phyloP scores from a whole-genome alignment of 306 rosid genomes.

The Morella rubra region DNA sequence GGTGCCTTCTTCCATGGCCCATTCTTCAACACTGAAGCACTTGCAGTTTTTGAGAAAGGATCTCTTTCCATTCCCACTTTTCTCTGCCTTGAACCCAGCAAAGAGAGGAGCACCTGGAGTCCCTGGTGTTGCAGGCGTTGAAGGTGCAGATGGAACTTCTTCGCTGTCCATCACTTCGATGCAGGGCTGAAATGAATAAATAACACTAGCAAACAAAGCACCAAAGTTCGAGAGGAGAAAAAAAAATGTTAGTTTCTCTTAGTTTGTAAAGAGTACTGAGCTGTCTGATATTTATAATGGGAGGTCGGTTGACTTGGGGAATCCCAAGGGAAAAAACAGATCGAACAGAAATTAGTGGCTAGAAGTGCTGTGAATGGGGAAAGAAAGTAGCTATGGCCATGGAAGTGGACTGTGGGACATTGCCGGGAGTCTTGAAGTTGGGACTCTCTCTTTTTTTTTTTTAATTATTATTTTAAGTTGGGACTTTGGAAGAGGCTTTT shows the following conservation, averaged over 20 bases:
- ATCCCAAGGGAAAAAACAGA: constrained; percentile 26
- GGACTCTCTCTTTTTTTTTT: too few species aligned
- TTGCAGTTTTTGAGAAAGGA: constrained; percentile 58
- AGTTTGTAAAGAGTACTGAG: constrained; percentile 26
- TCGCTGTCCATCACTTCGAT: constrained; percentile 45
- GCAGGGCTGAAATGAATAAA: constrained; percentile 4
- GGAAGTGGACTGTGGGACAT: constrained; percentile 46
- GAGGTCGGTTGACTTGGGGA: constrained; percentile 41
- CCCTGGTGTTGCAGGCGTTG: constrained; percentile 78
- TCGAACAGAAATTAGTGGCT: constrained; percentile 31
- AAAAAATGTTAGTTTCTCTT: constrained; percentile 19
- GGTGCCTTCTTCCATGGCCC: constrained; percentile 71
- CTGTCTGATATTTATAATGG: constrained; percentile 23
- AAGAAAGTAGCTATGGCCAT: constrained; percentile 12
- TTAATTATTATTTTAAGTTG: too few species aligned
- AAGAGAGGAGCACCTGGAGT: constrained; percentile 81
- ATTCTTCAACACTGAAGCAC: constrained; percentile 57
- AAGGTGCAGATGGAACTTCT: constrained; percentile 55
- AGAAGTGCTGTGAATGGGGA: constrained; percentile 15
- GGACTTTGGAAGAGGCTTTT: constrained; percentile 26
- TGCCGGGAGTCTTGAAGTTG: constrained; percentile 25
- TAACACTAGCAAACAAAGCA: background rate
- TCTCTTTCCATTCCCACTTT: constrained; percentile 43
- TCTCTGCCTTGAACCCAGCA: constrained; percentile 51
- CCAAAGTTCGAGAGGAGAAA: background rate